Base-by-base conservation (phyloP, 352 stramenopile genomes). In the Globisporangium cylindrosporum region DNA sequence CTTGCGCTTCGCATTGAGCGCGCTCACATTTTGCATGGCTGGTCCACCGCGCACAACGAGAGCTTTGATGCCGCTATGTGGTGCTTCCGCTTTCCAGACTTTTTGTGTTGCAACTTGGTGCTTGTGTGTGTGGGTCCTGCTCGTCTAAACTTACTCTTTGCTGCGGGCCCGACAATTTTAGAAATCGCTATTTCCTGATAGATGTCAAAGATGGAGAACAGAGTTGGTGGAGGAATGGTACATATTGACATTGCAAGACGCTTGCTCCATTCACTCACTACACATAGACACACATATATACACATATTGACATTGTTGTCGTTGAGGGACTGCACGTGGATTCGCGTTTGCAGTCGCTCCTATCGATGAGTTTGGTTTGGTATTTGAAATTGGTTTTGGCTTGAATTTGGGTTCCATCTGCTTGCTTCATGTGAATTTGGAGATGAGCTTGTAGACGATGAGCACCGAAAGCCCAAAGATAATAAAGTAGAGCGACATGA, bases 401-500 rank as follows among this genome's bases (percentile, higher is more conserved):
- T 43, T 38, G 32, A 25, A 7, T 58, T 22, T n/a, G 54, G 12
- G 8, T 8, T 61, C 51, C 51, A 5, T 27, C 25, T 54, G 18
- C 10, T 27, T 60, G 20, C n/a, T 48, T 67, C 71, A 86, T 51
- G 76, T 62, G 73, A 92, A 84, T 63, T 88, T 92, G 69, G 71
- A 74, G 70, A 93, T 87, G 66, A 86, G 67, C 59, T 75, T 77
- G 77, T 79, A 91, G 72, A 93, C 80, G 73, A 94, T 94, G 62
- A 88, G 71, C 10, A 89, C 76, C 41, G 75, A 66, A 55, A 95
- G 77, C 1, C 81, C 84, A 51, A 92, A 72, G 64, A 95, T 91
- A 68, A 95, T 80, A 69, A 91, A 74, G 74, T 93, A 95, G 22
- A 95, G 72, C 53, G 86, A 72, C 48, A 90, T 15, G 71, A 95